Base-by-base conservation (phyloP, 176 grass and related monocot genomes). In the Chloris gayana region DNA sequence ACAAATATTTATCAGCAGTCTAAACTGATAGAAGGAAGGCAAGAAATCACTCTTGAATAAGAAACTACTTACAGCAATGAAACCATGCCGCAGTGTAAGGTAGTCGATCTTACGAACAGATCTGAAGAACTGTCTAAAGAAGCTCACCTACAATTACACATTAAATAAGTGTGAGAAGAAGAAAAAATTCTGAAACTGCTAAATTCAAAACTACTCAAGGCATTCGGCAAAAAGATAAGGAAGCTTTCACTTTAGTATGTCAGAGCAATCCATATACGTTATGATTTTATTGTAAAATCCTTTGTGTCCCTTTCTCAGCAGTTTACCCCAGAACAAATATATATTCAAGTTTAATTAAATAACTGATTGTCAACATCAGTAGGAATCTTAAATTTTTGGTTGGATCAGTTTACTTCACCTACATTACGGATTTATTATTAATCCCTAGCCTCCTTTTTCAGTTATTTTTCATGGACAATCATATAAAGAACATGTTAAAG, bases 91-190 rank as follows among this genome's bases (percentile, higher is more conserved):
- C 76, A 98, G 67, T 13, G 95, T 98, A 33, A 98, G 83, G 78
- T 94, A 98, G 72, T 98, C 95, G 41, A 82, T 83, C 83, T 76
- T 91, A 46, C 64, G 51, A 64, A 98, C 83, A 68, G 95, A 94
- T 89, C 85, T 89, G 54, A 92, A 82, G 46, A 94, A 92, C 67
- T 98, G 92, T 76, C 74, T 88, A 72, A 98, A 92, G 81, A 98
- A 98, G 65, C 88, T 89, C 58, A 74, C 91, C 95, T 97, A 63
- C 79, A 74, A 78, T 62, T 71, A 35, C 21, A 84, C 45, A 70
- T 49, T 59, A 69, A 65, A 35, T 47, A 82, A 37, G 7, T 22
- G 63, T 12, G 81, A 4, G 2, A 82, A 54, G 21, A 56, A 22
- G 31, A 64, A 53, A 57, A 34, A 64, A 27, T 1, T 33, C 25